A percentile compares a stretch with the other conserved stretches of the same genome.
Conservation (phyloP, 176 grass and related monocot genomes). For the Phoenix dactylifera region DNA sequence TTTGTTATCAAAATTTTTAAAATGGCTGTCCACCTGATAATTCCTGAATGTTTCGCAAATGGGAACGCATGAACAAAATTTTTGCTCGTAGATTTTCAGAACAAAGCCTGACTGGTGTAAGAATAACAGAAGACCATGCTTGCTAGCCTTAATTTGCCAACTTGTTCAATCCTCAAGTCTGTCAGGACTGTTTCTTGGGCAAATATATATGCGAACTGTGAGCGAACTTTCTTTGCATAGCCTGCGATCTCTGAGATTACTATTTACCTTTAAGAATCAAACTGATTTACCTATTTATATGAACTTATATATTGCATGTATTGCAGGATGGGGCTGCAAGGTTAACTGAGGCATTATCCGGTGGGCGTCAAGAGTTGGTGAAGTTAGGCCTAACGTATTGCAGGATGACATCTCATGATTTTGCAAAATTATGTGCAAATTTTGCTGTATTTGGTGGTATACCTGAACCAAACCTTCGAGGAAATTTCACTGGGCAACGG, state of each 20-base stretch:
- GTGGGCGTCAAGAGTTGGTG: constrained; percentile 56
- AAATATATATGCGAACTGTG: constrained; percentile 66
- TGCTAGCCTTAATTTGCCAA: constrained; percentile 40
- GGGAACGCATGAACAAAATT: constrained; percentile 1
- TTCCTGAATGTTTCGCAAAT: constrained; percentile 17
- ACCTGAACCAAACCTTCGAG: too few species aligned
- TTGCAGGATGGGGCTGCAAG: constrained; percentile 48
- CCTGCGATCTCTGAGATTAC: too few species aligned
- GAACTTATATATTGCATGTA: constrained; percentile 6
- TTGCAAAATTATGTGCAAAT: too few species aligned
- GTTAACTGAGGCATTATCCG: constrained; percentile 47
- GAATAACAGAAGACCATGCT: constrained; percentile 58
- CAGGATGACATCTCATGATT: constrained; percentile 25
- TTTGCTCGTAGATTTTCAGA: constrained; percentile 70
- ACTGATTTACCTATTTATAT: constrained; percentile 10
- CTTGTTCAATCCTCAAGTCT: constrained; percentile 58
- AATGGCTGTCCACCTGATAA: not conserved
- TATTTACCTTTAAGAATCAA: not conserved
- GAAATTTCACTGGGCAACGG: too few species aligned
- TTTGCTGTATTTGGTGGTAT: too few species aligned
- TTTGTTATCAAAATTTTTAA: constrained; percentile 23
- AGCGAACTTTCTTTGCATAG: constrained; percentile 13
- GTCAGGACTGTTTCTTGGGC: constrained; percentile 59
- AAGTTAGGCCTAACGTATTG: constrained; percentile 77
- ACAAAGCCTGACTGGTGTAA: constrained; percentile 79